Conservation (phyloP, 192 early-diverging fungal genomes). For the Gonapodya prolifera region DNA sequence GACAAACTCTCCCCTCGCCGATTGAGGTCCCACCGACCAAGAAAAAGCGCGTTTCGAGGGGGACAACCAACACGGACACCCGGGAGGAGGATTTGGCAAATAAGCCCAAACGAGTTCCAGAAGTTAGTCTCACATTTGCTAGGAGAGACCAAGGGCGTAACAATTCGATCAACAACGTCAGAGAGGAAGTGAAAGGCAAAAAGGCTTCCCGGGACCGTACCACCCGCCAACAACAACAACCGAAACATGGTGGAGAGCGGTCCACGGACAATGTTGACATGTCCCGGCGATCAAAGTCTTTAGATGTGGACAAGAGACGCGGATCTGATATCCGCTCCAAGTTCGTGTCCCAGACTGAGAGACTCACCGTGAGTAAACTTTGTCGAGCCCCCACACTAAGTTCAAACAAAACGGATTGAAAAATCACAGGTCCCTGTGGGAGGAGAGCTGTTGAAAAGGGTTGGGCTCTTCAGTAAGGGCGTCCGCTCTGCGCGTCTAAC, state of each 20-base stretch:
- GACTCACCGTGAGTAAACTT: not conserved
- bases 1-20: not conserved
- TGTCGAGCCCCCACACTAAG: not conserved
- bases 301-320: not conserved
- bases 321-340: not conserved
- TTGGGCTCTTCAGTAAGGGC: not conserved
- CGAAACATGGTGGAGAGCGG: not conserved
- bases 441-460: not conserved
- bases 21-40: not conserved
- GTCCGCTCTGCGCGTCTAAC: not conserved
- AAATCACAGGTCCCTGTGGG: not conserved
- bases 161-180: not conserved
- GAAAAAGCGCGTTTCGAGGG: not conserved
- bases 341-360: not conserved
- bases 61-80: not conserved
- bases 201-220: not conserved
- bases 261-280: not conserved
- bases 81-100: not conserved
- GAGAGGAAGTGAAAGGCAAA: not conserved
- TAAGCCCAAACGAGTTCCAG: not conserved
- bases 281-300: not conserved
- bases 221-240: not conserved
- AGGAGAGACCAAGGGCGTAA: not conserved
- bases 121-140: not conserved
- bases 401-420: not conserved